These are phyloP conservation scores for Aspergillus melleus DNA, from an alignment of 2,329 filamentous ascomycete genomes.

Conservation along the genomic window DNA sequence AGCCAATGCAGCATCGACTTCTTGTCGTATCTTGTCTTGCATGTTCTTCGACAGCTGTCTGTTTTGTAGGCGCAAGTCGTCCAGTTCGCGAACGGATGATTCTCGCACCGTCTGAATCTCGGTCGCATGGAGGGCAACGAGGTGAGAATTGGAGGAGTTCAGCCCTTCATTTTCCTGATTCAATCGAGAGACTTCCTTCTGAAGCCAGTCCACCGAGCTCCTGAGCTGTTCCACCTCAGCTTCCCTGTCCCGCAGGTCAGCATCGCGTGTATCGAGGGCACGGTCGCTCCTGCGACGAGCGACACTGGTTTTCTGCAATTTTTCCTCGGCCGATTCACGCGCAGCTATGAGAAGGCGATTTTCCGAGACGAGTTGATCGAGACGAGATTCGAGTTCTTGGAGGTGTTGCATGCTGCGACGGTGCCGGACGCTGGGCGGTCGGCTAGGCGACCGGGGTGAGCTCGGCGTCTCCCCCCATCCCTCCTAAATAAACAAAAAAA, in stretches of 20 bases:
- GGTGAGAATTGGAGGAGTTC: conserved; percentile 71
- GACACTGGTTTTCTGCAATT: conserved; percentile 56
- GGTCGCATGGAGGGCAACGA: conserved; percentile 73
- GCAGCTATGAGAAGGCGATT: conserved; percentile 78
- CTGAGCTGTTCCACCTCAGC: conserved; percentile 81
- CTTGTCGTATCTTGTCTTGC: conserved; percentile 60
- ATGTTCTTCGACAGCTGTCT: conserved; percentile 62
- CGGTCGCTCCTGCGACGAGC: conserved; percentile 57
- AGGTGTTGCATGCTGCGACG: conserved; percentile 97
- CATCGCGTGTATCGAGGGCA: conserved; percentile 63
- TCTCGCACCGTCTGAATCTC: conserved; percentile 66
- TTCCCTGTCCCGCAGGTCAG: conserved; percentile 76
- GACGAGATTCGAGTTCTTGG: conserved; percentile 76
- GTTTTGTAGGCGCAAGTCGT: conserved; percentile 65
- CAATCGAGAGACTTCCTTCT: conserved; percentile 77
- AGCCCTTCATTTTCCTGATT: conserved; percentile 81
- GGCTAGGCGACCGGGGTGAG: conserved; percentile 87
- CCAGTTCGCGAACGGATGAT: conserved; percentile 67
- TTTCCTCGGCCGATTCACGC: conserved; percentile 67
- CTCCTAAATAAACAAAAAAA: conserved; percentile 61
- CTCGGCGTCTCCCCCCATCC: conserved; percentile 83
- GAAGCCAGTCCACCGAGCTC: conserved; percentile 74
- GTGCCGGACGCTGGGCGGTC: conserved; percentile 92
- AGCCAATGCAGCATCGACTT: conserved; percentile 66
- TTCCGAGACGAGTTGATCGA: conserved; percentile 83